Evolutionary conservation across 1,139 yeast genomes (phyloP).

Genomic region (Yamadazyma atlantica): DNA sequence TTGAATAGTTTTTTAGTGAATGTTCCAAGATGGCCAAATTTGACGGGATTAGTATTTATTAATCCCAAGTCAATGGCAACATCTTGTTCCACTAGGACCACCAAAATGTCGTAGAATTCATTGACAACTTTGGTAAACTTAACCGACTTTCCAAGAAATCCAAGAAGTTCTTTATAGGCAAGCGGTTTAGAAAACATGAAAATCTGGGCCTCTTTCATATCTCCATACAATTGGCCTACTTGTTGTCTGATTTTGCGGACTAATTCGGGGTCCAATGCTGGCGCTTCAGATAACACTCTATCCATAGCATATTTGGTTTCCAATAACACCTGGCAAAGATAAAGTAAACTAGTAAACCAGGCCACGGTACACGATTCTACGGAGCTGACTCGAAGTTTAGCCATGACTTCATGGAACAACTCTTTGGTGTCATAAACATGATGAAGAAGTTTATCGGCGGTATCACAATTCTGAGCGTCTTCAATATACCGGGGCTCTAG

Average conservation of each 20-base stretch:
- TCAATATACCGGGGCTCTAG: neutral
- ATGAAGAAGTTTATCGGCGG: neutral
- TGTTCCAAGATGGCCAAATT: neutral
- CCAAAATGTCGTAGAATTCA: neutral
- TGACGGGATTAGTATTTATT: constrained; percentile 3
- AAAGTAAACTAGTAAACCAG: constrained; percentile 21
- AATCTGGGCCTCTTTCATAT: neutral
- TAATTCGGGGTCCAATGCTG: neutral
- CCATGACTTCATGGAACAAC: constrained; percentile 17
- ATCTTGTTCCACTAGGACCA: neutral
- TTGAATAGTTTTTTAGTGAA: constrained; percentile 2
- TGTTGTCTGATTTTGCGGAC: neutral
- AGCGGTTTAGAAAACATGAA: neutral
- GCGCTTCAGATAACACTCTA: neutral
- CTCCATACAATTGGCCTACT: neutral
- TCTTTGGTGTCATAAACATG: constrained; percentile 14
- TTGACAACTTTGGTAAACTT: neutral
- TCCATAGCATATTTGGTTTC: neutral
- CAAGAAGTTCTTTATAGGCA: neutral
- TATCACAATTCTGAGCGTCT: neutral
- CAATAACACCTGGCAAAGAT: neutral
- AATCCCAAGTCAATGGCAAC: constrained; percentile 4
- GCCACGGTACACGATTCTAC: constrained; percentile 17
- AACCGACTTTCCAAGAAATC: neutral
- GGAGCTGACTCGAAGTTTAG: constrained; percentile 14